Evolutionary conservation across 345 rosid species (phyloP).

Genomic region (Lepidium aucheri): DNA sequence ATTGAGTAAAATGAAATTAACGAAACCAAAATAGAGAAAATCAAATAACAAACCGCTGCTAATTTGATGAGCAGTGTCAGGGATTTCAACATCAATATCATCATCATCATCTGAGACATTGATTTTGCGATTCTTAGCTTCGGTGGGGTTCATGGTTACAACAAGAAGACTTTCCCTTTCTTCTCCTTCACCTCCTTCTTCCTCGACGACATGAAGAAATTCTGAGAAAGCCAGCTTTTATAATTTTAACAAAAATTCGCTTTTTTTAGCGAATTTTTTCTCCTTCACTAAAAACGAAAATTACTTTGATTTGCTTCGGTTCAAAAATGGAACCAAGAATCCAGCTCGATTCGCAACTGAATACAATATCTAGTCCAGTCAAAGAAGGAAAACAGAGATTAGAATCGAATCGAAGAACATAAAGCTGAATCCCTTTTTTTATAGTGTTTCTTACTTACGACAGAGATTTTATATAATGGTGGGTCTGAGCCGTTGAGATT

Average conservation of each 20-base stretch:
- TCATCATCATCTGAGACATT: conserved; percentile 14
- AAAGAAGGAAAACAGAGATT: background rate
- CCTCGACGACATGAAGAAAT: conserved; percentile 10
- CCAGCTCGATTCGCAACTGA: conserved; percentile 22
- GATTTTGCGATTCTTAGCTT: conserved; percentile 18
- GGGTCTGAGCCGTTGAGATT: conserved; percentile 8
- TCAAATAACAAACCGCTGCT: conserved; percentile 2
- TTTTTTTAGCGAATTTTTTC: conserved; percentile 9
- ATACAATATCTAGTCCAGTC: background rate
- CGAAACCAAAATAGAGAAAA: too few species aligned
- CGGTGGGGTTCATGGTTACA: conserved; percentile 17
- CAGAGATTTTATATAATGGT: background rate
- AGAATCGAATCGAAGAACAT: conserved; percentile 12
- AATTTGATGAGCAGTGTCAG: conserved; percentile 33
- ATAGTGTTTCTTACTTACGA: background rate
- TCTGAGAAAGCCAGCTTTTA: conserved; percentile 29
- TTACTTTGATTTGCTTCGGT: background rate
- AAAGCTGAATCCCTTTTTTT: conserved; percentile 7
- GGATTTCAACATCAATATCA: conserved; percentile 17
- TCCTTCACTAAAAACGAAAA: background rate
- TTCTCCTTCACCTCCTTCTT: conserved; percentile 12
- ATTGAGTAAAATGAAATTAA: too few species aligned
- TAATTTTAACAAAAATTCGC: background rate
- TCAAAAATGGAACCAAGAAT: background rate
- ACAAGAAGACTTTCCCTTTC: conserved; percentile 17